Evolutionary conservation across 106 monocot species (phyloP).

Genomic region (Agapanthus africanus): DNA sequence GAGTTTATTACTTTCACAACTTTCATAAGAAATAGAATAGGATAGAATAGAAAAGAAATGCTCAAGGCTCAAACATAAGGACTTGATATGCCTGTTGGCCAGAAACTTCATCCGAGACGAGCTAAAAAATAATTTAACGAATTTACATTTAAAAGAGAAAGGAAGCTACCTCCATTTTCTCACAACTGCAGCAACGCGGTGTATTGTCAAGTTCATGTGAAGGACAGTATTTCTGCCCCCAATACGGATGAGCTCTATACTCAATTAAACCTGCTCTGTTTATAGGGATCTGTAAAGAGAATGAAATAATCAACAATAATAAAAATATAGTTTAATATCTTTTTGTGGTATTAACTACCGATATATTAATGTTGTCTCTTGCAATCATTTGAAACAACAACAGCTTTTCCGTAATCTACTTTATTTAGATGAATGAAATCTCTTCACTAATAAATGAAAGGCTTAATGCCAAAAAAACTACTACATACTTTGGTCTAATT

Average conservation of each 20-base stretch:
- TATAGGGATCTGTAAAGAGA: conserved; percentile 67
- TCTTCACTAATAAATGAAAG: no score
- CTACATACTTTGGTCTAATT: no score
- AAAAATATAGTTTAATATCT: no score
- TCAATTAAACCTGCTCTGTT: conserved; percentile 85
- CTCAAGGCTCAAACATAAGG: neutral
- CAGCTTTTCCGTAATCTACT: no score
- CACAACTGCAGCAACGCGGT: conserved; percentile 94
- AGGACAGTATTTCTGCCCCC: conserved; percentile 97
- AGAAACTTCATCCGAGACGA: neutral
- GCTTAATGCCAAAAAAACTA: no score
- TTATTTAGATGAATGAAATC: no score
- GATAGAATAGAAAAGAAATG: neutral
- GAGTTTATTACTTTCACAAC: neutral
- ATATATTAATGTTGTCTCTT: no score
- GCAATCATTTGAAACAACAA: no score
- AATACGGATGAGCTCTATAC: conserved; percentile 93
- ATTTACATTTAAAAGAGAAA: neutral
- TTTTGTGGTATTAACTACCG: no score
- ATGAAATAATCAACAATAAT: no score
- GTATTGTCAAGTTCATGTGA: conserved; percentile 84
- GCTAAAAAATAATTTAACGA: neutral
- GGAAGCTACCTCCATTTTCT: conserved; percentile 71
- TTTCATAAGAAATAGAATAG: neutral
- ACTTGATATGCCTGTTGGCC: neutral